A percentile compares a stretch with the other conserved stretches of the same genome.
phyloP scores from a whole-genome alignment of 2,329 filamentous ascomycete genomes.

The Myriosclerotinia scirpicola region DNA sequence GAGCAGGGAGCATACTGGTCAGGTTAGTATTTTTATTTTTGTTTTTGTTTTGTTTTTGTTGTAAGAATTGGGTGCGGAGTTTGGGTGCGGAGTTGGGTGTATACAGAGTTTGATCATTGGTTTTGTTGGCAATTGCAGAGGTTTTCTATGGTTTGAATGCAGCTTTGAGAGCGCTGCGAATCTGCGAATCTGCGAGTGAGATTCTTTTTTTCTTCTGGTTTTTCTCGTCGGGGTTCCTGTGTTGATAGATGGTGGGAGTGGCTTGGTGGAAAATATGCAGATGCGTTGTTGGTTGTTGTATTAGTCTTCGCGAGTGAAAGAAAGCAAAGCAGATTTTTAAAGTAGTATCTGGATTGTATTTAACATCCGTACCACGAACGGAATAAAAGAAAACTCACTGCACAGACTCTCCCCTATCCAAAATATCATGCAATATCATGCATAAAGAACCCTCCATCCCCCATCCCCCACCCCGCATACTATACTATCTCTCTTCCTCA shows the following conservation, averaged over 20 bases:
- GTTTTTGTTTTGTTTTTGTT: no score
- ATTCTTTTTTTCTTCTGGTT: background rate
- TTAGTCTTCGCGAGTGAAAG: no score
- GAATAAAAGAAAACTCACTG: background rate
- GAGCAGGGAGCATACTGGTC: no score
- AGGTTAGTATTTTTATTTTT: no score
- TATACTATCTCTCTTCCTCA: background rate
- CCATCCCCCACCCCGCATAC: no score
- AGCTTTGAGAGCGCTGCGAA: background rate
- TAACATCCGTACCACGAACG: background rate
- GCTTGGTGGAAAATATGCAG: no score
- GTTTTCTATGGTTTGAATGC: background rate
- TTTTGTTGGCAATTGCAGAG: background rate
- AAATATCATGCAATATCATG: background rate
- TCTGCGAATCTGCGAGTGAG: no score
- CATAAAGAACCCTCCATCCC: background rate
- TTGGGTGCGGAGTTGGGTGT: background rate
- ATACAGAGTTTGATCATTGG: background rate
- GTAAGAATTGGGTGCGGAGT: background rate
- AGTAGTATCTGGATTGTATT: background rate
- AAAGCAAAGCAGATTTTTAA: background rate
- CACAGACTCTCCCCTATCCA: background rate
- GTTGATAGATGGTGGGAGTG: background rate
- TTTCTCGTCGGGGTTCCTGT: background rate
- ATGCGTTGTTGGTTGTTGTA: no score